phyloP scores from a whole-genome alignment of 2,329 filamentous ascomycete genomes.

The Penicillium sp. region DNA sequence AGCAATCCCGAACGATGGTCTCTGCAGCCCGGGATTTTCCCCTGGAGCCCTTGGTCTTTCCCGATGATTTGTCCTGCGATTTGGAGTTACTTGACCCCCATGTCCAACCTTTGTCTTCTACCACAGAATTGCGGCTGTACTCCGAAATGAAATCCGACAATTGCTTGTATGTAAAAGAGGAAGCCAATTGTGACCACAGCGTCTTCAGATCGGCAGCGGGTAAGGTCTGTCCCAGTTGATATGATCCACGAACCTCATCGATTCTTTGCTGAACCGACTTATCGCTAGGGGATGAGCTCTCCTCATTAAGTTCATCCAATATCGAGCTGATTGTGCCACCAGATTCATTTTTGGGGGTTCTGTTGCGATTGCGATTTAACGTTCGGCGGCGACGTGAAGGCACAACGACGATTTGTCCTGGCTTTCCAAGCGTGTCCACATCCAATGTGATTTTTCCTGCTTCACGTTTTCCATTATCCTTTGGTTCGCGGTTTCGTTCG shows the following conservation, averaged over 20 bases:
- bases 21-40: slow-evolving; percentile 36
- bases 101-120: slow-evolving; percentile 1
- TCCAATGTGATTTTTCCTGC: slow-evolving; percentile 26
- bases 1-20: slow-evolving; percentile 40
- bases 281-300: slow-evolving; percentile 12
- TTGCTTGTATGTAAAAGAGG: slow-evolving; percentile 38
- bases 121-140: neutral
- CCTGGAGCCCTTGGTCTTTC: slow-evolving; percentile 21
- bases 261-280: slow-evolving; percentile 26
- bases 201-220: slow-evolving; percentile 28
- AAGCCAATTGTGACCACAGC: slow-evolving; percentile 28
- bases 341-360: slow-evolving; percentile 4
- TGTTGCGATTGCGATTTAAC: slow-evolving; percentile 2
- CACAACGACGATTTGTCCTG: slow-evolving; percentile 39
- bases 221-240: slow-evolving; percentile 28
- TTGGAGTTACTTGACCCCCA: slow-evolving; percentile 36
- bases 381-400: slow-evolving; percentile 21
- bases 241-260: slow-evolving; percentile 25
- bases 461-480: neutral
- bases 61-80: slow-evolving; percentile 11
- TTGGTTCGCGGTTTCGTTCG: slow-evolving; percentile 4
- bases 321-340: slow-evolving; percentile 19
- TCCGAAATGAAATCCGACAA: slow-evolving; percentile 31
- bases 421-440: slow-evolving; percentile 37
- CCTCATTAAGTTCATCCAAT: slow-evolving; percentile 27